phyloP scores from a whole-genome alignment of 75 land plant genomes.

The Chamaecyparis obtusa region DNA sequence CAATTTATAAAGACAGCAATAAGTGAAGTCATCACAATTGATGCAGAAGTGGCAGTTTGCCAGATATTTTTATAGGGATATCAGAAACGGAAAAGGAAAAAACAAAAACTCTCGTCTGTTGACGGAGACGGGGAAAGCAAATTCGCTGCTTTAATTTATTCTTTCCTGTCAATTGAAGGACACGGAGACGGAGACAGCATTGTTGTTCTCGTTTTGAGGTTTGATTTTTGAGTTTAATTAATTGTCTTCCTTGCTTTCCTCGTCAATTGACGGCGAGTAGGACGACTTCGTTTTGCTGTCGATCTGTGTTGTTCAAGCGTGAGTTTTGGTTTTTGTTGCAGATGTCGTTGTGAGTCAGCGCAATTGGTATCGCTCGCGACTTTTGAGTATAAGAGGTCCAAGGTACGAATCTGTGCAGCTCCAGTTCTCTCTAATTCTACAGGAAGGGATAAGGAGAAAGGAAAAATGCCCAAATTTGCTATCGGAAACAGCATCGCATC shows the following conservation, averaged over 20 bases:
- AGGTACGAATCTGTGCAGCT: not conserved
- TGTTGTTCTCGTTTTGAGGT: not conserved
- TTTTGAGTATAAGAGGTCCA: not conserved
- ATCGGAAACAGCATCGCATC: not conserved
- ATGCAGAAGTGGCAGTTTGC: slow-evolving; percentile 6
- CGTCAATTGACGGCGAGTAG: not conserved
- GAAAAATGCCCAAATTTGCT: not conserved
- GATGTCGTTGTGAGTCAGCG: slow-evolving; percentile 1
- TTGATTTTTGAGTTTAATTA: not conserved
- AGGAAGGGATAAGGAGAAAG: not conserved
- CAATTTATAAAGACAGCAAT: not conserved
- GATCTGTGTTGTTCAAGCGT: not conserved
- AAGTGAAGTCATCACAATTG: not conserved
- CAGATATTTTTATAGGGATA: not conserved
- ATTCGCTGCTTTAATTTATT: not conserved
- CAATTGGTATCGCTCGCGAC: not conserved
- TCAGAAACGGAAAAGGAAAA: not conserved
- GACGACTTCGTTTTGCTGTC: not conserved
- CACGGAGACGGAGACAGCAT: not conserved
- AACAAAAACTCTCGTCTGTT: not conserved
- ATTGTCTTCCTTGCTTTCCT: not conserved
- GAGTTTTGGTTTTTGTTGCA: not conserved
- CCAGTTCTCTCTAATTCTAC: not conserved
- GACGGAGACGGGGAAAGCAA: not conserved
- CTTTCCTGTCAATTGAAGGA: not conserved